Conservation (phyloP, 2,329 filamentous ascomycete species). For the Leptographium procerum region DNA sequence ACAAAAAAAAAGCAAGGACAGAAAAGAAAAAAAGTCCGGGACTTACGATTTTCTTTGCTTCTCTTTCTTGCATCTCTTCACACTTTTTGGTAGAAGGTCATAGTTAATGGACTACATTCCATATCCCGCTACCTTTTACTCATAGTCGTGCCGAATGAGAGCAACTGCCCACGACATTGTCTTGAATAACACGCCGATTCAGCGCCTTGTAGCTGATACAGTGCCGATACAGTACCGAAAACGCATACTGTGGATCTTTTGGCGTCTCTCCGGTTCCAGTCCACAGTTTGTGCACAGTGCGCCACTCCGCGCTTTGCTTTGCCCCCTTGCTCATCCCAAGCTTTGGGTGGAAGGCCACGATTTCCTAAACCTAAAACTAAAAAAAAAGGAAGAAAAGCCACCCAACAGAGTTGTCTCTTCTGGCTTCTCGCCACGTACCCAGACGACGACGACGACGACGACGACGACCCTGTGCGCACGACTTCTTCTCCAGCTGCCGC, state of each 20-base stretch:
- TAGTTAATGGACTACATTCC: background rate
- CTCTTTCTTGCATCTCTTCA: background rate
- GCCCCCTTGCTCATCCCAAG: background rate
- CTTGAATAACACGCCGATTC: background rate
- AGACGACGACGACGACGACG: background rate
- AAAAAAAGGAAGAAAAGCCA: background rate
- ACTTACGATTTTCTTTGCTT: background rate
- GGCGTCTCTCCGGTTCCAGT: too few relatives aligned
- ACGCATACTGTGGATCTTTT: background rate
- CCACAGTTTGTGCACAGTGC: background rate
- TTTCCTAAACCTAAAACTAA: background rate
- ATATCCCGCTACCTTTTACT: too few relatives aligned
- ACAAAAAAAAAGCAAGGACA: background rate
- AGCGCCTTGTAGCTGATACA: background rate
- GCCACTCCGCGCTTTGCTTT: background rate
- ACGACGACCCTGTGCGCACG: background rate
- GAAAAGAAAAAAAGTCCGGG: background rate
- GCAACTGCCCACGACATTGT: too few relatives aligned
- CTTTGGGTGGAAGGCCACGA: conserved; percentile 2
- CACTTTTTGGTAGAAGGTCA: background rate
- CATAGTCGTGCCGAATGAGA: background rate
- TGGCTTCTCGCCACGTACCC: background rate
- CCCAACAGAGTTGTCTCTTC: background rate
- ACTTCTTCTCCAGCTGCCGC: background rate
- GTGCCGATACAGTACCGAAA: background rate